Conservation (phyloP, 805 yeast species). For the Nakazawaea pomicola region DNA sequence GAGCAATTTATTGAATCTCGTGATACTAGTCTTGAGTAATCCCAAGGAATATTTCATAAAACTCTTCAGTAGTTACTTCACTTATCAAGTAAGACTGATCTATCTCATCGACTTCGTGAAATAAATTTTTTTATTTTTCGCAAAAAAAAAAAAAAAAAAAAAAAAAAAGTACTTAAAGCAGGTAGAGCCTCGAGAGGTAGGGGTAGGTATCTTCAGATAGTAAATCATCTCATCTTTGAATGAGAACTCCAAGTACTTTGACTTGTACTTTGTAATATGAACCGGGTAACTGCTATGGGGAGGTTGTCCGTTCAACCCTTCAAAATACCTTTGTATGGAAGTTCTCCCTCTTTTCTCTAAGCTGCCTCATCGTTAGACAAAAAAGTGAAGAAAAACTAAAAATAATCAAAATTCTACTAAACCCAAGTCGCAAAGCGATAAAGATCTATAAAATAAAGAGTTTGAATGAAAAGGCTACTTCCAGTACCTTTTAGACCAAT, state of each 20-base stretch:
- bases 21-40: background rate
- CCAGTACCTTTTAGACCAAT: background rate
- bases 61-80: no score
- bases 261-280: no score
- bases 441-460: background rate
- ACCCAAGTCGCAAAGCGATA: background rate
- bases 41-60: constrained; percentile 3
- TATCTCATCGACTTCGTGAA: constrained; percentile 2
- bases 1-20: background rate
- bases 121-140: background rate
- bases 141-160: background rate
- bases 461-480: constrained; percentile 6
- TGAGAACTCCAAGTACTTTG: no score
- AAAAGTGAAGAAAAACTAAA: background rate
- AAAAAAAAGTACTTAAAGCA: background rate
- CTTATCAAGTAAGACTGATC: no score
- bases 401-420: background rate
- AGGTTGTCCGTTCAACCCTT: no score
- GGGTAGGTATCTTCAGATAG: no score
- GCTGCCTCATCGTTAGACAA: no score
- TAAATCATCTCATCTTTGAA: no score
- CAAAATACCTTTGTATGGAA: no score
- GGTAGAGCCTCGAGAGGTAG: no score
- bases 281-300: no score
- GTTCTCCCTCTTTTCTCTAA: no score